Percentiles rank a stretch among this genome's conserved stretches.
Evolutionary conservation across 1,284 basidiomycete genomes (phyloP).

Genomic region (Ustilago lituana): DNA sequence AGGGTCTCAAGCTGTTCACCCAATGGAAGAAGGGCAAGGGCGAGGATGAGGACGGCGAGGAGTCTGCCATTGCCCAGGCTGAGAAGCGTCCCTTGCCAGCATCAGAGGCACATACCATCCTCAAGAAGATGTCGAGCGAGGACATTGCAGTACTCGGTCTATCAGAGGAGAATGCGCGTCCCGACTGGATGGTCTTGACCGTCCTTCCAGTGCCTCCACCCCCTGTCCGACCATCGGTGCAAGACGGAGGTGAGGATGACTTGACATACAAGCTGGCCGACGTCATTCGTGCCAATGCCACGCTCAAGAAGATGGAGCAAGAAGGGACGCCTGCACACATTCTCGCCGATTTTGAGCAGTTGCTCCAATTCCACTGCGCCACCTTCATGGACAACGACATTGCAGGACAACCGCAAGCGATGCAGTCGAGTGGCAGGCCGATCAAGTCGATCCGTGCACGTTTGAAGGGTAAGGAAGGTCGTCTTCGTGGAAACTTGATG

Average conservation of each 20-base stretch:
- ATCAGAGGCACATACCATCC: conserved; percentile 78
- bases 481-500: conserved; percentile 97
- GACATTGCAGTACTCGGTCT: conserved; percentile 93
- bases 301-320: conserved; percentile 90
- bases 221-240: conserved; percentile 95
- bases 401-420: conserved; percentile 93
- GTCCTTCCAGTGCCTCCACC: conserved; percentile 97
- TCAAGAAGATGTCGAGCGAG: conserved; percentile 77
- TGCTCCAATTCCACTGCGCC: conserved; percentile 93
- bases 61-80: conserved; percentile 75
- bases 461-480: conserved; percentile 98
- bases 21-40: conserved; percentile 93
- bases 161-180: conserved; percentile 93
- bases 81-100: conserved; percentile 90
- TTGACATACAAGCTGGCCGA: conserved; percentile 98
- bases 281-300: conserved; percentile 93
- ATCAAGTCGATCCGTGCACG: conserved; percentile 98
- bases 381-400: conserved; percentile 99
- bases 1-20: conserved; percentile 94
- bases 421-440: conserved; percentile 96
- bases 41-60: conserved; percentile 77
- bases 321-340: conserved; percentile 97
- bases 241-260: conserved; percentile 97
- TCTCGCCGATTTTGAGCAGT: conserved; percentile 93
- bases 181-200: conserved; percentile 99